Conservation (phyloP, 306 rosid species). For the Malus fusca region DNA sequence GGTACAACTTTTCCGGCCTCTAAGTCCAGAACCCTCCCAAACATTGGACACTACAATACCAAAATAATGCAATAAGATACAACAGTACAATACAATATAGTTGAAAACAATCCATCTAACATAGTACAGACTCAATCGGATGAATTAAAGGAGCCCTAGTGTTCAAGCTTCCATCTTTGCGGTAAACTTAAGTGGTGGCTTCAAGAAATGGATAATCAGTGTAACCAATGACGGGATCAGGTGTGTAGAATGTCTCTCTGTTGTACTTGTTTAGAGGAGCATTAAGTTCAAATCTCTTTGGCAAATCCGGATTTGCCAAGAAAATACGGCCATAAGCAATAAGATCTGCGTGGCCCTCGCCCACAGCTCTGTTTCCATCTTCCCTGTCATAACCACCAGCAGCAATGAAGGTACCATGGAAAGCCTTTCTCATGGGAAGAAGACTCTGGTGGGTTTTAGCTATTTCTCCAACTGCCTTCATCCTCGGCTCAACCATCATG, state of each 20-base stretch:
- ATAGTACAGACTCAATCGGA: no score
- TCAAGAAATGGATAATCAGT: neutral
- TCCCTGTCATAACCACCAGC: slow-evolving; percentile 43
- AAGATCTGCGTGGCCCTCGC: slow-evolving; percentile 16
- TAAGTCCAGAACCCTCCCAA: no score
- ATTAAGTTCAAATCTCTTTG: slow-evolving; percentile 37
- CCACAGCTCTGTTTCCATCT: slow-evolving; percentile 34
- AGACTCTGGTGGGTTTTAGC: slow-evolving; percentile 20
- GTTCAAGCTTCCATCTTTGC: neutral
- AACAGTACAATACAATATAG: no score
- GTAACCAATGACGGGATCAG: neutral
- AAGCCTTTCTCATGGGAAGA: slow-evolving; percentile 39
- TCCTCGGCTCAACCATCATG: slow-evolving; percentile 53
- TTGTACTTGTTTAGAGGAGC: slow-evolving; percentile 29
- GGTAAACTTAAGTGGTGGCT: neutral
- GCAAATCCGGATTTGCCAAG: slow-evolving; percentile 53
- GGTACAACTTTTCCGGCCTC: no score
- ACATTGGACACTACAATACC: no score
- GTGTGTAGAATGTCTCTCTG: neutral
- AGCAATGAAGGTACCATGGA: slow-evolving; percentile 46
- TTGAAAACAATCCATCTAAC: no score
- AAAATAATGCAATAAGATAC: no score
- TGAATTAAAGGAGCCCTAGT: no score
- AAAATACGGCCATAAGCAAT: slow-evolving; percentile 48
- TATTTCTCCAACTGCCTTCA: slow-evolving; percentile 22